phyloP scores from a whole-genome alignment of 1,284 basidiomycete genomes.

The Schizophyllum amplum region DNA sequence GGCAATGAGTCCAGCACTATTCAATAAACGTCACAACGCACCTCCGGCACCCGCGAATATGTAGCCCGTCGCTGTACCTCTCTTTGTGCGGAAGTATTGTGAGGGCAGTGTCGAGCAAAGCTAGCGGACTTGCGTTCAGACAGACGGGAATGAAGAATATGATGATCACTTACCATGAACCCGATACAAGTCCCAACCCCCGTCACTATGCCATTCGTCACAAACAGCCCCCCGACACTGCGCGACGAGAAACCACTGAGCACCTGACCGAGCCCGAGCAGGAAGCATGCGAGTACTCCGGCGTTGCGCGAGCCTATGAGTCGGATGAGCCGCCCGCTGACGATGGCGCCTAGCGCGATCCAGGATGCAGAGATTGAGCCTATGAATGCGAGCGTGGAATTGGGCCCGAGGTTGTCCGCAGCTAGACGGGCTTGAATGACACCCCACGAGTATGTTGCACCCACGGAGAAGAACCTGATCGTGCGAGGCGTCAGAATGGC shows the following conservation, averaged over 20 bases:
- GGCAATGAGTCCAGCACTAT: too few species aligned
- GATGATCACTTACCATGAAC: slow-evolving; percentile 8
- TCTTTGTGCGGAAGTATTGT: slow-evolving; percentile 24
- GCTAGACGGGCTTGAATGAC: slow-evolving; percentile 21
- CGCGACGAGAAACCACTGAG: slow-evolving; percentile 20
- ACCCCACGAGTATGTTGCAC: slow-evolving; percentile 23
- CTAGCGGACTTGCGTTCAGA: slow-evolving; percentile 8
- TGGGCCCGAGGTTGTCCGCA: slow-evolving; percentile 15
- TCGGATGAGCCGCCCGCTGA: slow-evolving; percentile 20
- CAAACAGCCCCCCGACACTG: slow-evolving; percentile 19
- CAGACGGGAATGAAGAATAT: too few species aligned
- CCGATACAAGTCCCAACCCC: slow-evolving; percentile 11
- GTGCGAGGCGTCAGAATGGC: background rate
- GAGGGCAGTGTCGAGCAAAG: slow-evolving; percentile 22
- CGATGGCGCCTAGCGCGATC: slow-evolving; percentile 21
- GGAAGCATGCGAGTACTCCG: slow-evolving; percentile 17
- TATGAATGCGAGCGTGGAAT: slow-evolving; percentile 22
- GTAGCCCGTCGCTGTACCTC: slow-evolving; percentile 25
- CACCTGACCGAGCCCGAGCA: slow-evolving; percentile 20
- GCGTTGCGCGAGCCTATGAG: slow-evolving; percentile 18
- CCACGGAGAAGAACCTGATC: slow-evolving; percentile 15
- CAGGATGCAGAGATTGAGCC: slow-evolving; percentile 21
- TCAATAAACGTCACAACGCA: too few species aligned
- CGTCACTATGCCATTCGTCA: slow-evolving; percentile 18
- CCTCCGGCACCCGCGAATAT: slow-evolving; percentile 23